phyloP scores from a whole-genome alignment of 257 asterid species.

The Nicotiana noctiflora region DNA sequence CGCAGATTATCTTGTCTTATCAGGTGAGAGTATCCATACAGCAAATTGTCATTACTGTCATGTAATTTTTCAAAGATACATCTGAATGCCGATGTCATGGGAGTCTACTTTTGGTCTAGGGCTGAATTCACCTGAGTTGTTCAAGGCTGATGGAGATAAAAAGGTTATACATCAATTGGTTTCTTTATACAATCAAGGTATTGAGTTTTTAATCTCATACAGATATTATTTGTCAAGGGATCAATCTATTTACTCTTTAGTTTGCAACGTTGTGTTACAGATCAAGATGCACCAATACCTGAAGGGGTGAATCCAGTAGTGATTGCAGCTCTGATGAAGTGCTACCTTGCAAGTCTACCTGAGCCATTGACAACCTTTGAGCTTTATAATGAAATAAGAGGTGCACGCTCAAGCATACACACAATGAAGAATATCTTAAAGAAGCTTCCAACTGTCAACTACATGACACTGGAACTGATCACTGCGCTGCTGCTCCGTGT shows the following conservation, averaged over 20 bases:
- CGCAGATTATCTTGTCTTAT: constrained; percentile 77
- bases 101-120: constrained; percentile 36
- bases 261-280: constrained; percentile 29
- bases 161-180: constrained; percentile 63
- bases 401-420: constrained; percentile 59
- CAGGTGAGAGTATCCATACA: constrained; percentile 42
- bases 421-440: constrained; percentile 65
- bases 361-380: constrained; percentile 82
- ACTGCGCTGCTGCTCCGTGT: constrained; percentile 73
- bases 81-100: constrained; percentile 1
- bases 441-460: constrained; percentile 80
- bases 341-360: constrained; percentile 86
- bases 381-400: constrained; percentile 56
- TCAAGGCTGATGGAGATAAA: constrained; percentile 79
- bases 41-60: not conserved
- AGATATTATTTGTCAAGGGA: not conserved
- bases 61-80: not conserved
- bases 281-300: constrained; percentile 61
- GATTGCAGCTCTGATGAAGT: constrained; percentile 74
- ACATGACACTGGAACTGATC: constrained; percentile 79
- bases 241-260: not conserved
- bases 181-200: constrained; percentile 79
- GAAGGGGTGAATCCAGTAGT: constrained; percentile 61
- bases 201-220: not conserved
- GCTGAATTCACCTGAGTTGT: constrained; percentile 59